Evolutionary conservation across 2,329 filamentous ascomycete genomes (phyloP), one percentile per base, ranked within the genome.

Genomic region (Cucurbitaria berberidis): DNA sequence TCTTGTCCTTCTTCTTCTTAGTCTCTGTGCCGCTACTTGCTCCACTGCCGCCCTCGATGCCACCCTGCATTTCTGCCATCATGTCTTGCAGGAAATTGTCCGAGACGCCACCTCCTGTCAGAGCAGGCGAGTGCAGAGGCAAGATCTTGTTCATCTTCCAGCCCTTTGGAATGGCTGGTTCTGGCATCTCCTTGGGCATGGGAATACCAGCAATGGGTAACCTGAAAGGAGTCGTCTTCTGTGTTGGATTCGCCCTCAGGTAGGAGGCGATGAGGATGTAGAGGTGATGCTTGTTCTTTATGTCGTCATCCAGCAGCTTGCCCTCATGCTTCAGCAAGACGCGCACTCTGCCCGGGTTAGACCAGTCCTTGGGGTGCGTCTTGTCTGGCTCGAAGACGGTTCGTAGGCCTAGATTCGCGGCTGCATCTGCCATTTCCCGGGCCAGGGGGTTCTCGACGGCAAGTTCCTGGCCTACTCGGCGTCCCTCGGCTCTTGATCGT

Each of bases 71-170:
- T 79, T 96, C 91, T 69, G 87, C 88, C 93, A 98, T 96, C 82
- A 97, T 96, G 64, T 97, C 93, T 80, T 95, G 91, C 69, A 98
- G 87, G 57, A 97, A 86, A 70, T 98, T 96, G 75, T 99, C 95
- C 57, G 87, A 93, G 10, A 98, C 91, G 30, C 95, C 95, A 10
- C 95, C 95, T 8, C 95, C 95, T 48, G 90, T 95, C 77, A 98
- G 84, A 16, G 92, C 95, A 0, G 93, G 87, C 58, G 90, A 96
- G 70, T 96, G 89, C 60, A 96, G 87, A 19, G 95, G 95, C 62
- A 99, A 72, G 53, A 96, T 86, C 54, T 85, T 86, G 57, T 86
- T 86, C 75, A 98, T 88, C 80, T 96, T 97, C 91, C 92, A 97
- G 32, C 93, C 93, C 47, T 90, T 83, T 16, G 95, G 95, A 24